Evolutionary conservation across 257 asterid species (phyloP).

Genomic region (Primulina eburnea): DNA sequence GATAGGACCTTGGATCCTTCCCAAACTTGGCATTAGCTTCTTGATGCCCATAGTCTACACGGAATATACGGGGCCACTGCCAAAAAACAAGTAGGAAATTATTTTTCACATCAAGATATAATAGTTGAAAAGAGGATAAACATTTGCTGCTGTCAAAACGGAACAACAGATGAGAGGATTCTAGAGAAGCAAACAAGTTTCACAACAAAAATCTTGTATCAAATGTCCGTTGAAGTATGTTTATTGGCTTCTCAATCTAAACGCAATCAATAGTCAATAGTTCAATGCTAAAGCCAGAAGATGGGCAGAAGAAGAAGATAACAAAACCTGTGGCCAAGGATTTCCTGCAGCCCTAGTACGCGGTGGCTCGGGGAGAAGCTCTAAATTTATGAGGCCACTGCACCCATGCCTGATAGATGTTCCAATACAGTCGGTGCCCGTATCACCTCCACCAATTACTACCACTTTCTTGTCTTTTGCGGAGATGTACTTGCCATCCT

Average conservation of each 20-base stretch:
- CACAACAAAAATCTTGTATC: neutral
- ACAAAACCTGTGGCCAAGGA: conserved; percentile 99
- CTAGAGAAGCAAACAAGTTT: neutral
- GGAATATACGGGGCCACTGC: conserved; percentile 96
- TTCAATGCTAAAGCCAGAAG: neutral
- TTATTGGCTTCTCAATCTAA: no score
- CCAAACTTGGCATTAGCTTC: conserved; percentile 94
- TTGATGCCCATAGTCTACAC: conserved; percentile 95
- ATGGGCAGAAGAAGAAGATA: neutral
- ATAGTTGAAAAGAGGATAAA: neutral
- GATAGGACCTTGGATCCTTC: conserved; percentile 90
- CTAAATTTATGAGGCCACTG: conserved; percentile 67
- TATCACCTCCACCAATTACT: conserved; percentile 99
- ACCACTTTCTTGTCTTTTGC: conserved; percentile 95
- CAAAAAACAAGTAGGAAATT: conserved; percentile 14
- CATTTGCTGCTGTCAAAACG: neutral
- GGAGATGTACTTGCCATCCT: conserved; percentile 86
- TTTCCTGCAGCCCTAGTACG: conserved; percentile 85
- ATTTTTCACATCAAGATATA: neutral
- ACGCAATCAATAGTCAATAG: neutral
- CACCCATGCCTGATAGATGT: conserved; percentile 97
- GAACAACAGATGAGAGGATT: neutral
- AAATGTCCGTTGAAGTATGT: neutral
- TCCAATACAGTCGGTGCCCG: conserved; percentile 97
- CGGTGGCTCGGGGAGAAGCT: conserved; percentile 97